phyloP scores from a whole-genome alignment of 2,329 filamentous ascomycete species.

The Colletotrichum sp. region DNA sequence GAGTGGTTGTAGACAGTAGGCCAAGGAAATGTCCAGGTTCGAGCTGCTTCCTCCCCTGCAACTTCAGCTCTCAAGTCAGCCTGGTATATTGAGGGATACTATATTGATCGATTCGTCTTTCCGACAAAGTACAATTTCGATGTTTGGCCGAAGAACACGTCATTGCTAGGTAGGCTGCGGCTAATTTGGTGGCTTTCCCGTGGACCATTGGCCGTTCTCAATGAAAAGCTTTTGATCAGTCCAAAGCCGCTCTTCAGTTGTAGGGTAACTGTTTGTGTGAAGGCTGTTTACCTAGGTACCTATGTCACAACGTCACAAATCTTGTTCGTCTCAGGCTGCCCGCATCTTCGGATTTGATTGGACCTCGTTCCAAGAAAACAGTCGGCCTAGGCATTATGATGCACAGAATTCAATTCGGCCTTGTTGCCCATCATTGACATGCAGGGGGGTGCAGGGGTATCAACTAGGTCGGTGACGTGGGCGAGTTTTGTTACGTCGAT shows the following conservation, averaged over 20 bases:
- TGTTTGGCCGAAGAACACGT: not conserved
- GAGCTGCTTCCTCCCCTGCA: not conserved
- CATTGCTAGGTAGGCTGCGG: not conserved
- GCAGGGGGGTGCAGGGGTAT: not conserved
- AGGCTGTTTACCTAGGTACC: no score
- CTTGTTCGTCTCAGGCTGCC: not conserved
- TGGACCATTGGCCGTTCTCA: not conserved
- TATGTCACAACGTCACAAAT: no score
- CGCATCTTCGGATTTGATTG: not conserved
- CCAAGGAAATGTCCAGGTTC: accelerated
- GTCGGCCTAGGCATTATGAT: not conserved
- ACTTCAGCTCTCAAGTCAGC: not conserved
- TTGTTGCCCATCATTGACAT: not conserved
- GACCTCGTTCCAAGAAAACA: not conserved
- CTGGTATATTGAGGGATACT: accelerated
- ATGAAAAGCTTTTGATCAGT: no score
- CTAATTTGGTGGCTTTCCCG: not conserved
- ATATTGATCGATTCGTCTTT: not conserved
- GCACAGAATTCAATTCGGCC: not conserved
- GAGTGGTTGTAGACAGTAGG: no score
- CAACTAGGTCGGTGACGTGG: not conserved
- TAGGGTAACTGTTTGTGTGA: no score
- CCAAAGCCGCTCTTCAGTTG: no score
- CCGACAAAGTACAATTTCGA: accelerated
- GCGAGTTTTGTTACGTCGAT: accelerated